These are phyloP conservation scores for Leishmania guyanensis DNA, from an alignment of 208 protist species.

Conservation along the genomic window DNA sequence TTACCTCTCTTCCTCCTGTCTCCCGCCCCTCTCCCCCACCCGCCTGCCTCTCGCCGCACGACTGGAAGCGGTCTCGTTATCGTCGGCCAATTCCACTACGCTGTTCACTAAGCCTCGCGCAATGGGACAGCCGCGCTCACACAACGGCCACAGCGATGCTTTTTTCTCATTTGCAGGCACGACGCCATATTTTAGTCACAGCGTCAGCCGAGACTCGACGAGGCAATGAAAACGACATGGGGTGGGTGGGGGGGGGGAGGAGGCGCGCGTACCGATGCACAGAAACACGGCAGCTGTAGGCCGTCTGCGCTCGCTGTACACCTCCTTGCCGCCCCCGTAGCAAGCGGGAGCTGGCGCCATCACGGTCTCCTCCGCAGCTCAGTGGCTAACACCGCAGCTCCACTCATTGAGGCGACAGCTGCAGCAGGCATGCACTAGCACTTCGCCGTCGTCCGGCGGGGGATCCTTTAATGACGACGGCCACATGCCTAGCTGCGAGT, in stretches of 20 bases:
- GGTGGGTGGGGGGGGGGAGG: not conserved
- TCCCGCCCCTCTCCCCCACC: not conserved
- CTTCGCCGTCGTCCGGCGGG: not conserved
- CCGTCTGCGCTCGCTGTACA: conserved; percentile 1
- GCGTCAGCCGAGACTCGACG: not conserved
- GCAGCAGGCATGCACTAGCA: not conserved
- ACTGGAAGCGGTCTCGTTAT: not conserved
- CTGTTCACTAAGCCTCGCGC: not conserved
- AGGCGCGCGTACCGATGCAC: not conserved
- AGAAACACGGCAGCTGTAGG: not conserved
- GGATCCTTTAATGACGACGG: not conserved
- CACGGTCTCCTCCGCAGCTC: not conserved
- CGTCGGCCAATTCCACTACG: not conserved
- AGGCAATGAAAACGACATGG: not conserved
- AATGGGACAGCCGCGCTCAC: not conserved
- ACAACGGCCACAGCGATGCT: not conserved
- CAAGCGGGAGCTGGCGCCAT: not conserved
- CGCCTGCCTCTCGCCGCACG: not conserved
- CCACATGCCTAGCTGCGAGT: not conserved
- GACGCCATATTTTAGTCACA: not conserved
- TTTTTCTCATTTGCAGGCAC: not conserved
- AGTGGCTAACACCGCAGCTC: not conserved
- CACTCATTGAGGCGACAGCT: not conserved
- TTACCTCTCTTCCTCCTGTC: not conserved
- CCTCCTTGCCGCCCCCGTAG: not conserved